Conservation (phyloP, 163 green algal species). For the Chlorella variabilis region DNA sequence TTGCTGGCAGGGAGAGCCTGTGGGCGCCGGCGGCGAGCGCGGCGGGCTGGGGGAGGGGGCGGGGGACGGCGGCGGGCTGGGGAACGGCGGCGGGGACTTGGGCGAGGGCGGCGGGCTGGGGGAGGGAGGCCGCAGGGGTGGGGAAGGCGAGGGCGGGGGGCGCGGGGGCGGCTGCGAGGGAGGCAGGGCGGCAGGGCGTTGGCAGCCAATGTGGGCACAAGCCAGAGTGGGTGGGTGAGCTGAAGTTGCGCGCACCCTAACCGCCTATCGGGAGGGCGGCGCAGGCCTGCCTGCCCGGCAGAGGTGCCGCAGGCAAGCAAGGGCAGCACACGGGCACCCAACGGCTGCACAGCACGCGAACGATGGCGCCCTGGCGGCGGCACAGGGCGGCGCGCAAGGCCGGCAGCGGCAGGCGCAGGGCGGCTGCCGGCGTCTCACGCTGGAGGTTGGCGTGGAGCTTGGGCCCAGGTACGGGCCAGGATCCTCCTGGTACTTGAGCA, state of each 20-base stretch:
- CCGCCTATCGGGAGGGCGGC: too few relatives aligned
- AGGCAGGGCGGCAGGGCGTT: too few relatives aligned
- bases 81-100: background rate
- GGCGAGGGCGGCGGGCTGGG: background rate
- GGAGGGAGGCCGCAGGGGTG: background rate
- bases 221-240: too few relatives aligned
- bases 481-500: constrained; percentile 15
- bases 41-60: background rate
- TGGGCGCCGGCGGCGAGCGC: background rate
- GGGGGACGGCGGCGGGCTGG: background rate
- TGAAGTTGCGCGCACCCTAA: too few relatives aligned
- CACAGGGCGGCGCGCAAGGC: background rate
- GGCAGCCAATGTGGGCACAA: too few relatives aligned
- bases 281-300: too few relatives aligned
- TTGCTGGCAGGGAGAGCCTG: background rate
- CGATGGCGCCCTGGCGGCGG: too few relatives aligned
- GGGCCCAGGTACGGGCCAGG: background rate
- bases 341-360: too few relatives aligned
- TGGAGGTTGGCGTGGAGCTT: background rate
- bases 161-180: background rate
- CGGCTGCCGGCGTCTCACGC: background rate
- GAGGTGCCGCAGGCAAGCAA: too few relatives aligned
- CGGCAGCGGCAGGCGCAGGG: too few relatives aligned
- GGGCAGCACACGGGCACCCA: too few relatives aligned
- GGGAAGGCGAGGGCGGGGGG: background rate